Percentiles rank a stretch among this genome's conserved stretches.
These are phyloP conservation scores for Strobilomyces confusus DNA, from an alignment of 768 basidiomycete genomes.

Conservation along the genomic window DNA sequence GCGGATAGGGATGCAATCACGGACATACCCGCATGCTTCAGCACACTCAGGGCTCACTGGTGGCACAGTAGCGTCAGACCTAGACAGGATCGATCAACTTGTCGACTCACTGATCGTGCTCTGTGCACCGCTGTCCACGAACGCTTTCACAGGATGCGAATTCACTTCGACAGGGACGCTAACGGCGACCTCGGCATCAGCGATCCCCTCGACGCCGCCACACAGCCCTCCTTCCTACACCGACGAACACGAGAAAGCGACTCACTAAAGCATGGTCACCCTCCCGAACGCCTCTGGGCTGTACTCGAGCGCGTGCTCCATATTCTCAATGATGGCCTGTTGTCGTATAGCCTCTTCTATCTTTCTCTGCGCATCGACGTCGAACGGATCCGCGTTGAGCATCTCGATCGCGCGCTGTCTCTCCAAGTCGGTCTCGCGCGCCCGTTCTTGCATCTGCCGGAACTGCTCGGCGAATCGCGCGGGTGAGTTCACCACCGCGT, in stretches of 20 bases:
- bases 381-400: conserved; percentile 85
- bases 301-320: conserved; percentile 92
- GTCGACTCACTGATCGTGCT: conserved; percentile 81
- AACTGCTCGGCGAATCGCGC: conserved; percentile 72
- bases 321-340: conserved; percentile 86
- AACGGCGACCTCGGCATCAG: conserved; percentile 9
- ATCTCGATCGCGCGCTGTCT: conserved; percentile 58
- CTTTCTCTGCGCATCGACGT: conserved; percentile 85
- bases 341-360: conserved; percentile 94
- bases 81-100: neutral
- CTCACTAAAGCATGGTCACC: conserved; percentile 96
- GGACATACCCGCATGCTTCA: conserved; percentile 78
- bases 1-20: neutral
- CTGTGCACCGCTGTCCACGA: conserved; percentile 98
- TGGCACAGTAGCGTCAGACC: neutral
- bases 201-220: neutral
- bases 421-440: conserved; percentile 51
- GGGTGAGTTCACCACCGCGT: conserved; percentile 65
- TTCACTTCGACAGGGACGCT: conserved; percentile 94
- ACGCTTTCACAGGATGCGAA: conserved; percentile 84
- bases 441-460: conserved; percentile 52
- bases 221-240: neutral
- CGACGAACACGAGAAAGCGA: conserved; percentile 14
- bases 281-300: conserved; percentile 90
- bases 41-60: conserved; percentile 90